phyloP scores from a whole-genome alignment of 2,329 filamentous ascomycete species.

The Trichothecium roseum region DNA sequence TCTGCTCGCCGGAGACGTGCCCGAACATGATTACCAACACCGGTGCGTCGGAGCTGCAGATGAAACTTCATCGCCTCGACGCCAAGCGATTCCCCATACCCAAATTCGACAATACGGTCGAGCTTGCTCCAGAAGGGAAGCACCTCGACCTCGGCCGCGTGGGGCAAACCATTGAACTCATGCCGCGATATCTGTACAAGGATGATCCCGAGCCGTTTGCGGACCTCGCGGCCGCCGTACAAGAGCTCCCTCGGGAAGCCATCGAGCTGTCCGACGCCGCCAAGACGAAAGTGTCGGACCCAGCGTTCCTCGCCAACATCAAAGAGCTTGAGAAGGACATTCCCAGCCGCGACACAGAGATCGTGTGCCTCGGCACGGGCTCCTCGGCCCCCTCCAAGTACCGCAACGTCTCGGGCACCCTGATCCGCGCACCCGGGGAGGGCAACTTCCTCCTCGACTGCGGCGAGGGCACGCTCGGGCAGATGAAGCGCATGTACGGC shows the following conservation, averaged over 20 bases:
- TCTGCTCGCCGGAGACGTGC: conserved; percentile 65
- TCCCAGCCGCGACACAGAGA: conserved; percentile 65
- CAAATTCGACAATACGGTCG: conserved; percentile 44
- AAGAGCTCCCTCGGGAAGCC: conserved; percentile 23
- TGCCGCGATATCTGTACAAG: conserved; percentile 35
- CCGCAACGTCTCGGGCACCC: conserved; percentile 84
- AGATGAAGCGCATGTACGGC: conserved; percentile 66
- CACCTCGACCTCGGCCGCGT: conserved; percentile 28
- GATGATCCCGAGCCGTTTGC: conserved; percentile 33
- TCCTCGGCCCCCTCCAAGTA: conserved; percentile 87
- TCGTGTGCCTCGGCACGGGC: conserved; percentile 83
- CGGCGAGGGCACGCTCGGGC: conserved; percentile 85
- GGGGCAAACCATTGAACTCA: conserved; percentile 34
- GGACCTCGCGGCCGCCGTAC: conserved; percentile 27
- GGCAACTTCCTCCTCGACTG: conserved; percentile 89
- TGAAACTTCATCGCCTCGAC: conserved; percentile 64
- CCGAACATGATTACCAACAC: conserved; percentile 66
- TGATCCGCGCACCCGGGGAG: conserved; percentile 71
- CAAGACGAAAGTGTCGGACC: conserved; percentile 25
- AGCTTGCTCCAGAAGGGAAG: conserved; percentile 10
- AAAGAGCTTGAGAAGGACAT: conserved; percentile 50
- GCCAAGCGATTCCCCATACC: conserved; percentile 63
- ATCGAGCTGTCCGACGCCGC: conserved; percentile 39
- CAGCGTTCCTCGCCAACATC: conserved; percentile 37
- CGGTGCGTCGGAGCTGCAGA: conserved; percentile 54